phyloP scores from a whole-genome alignment of 176 grass and related monocot species.

The Oryza nivara region DNA sequence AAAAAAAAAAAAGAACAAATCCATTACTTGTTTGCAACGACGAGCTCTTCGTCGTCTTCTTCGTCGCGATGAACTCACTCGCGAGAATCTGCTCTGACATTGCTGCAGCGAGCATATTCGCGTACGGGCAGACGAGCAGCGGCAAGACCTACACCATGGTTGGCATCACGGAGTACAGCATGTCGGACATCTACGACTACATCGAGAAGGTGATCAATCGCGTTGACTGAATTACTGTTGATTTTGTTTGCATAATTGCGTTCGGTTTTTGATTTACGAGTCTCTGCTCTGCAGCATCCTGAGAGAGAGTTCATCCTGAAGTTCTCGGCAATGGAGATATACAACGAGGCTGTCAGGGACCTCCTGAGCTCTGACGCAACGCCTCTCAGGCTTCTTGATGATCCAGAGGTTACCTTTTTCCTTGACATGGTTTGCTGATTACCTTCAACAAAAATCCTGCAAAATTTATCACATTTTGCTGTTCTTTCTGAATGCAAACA shows the following conservation, averaged over 20 bases:
- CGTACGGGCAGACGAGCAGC: constrained; percentile 95
- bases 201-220: constrained; percentile 55
- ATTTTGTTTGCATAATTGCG: not conserved
- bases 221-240: not conserved
- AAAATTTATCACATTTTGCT: constrained; percentile 10
- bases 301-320: constrained; percentile 81
- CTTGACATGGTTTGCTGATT: not conserved
- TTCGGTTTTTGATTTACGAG: not conserved
- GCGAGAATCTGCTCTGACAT: not conserved
- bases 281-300: constrained; percentile 54
- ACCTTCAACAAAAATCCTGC: not conserved
- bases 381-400: constrained; percentile 84
- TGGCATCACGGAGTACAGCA: constrained; percentile 73
- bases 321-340: constrained; percentile 96
- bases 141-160: constrained; percentile 97
- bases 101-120: constrained; percentile 82
- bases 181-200: constrained; percentile 83
- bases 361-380: constrained; percentile 63
- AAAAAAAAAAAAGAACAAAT: not conserved
- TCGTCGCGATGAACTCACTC: not conserved
- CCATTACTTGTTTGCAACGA: not conserved
- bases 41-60: not conserved
- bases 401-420: constrained; percentile 66
- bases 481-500: constrained; percentile 33
- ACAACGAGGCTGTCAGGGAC: constrained; percentile 91